Evolutionary conservation across 1,139 yeast species (phyloP), one percentile per base, ranked within the genome.

Genomic region (Komagataea norvegica): DNA sequence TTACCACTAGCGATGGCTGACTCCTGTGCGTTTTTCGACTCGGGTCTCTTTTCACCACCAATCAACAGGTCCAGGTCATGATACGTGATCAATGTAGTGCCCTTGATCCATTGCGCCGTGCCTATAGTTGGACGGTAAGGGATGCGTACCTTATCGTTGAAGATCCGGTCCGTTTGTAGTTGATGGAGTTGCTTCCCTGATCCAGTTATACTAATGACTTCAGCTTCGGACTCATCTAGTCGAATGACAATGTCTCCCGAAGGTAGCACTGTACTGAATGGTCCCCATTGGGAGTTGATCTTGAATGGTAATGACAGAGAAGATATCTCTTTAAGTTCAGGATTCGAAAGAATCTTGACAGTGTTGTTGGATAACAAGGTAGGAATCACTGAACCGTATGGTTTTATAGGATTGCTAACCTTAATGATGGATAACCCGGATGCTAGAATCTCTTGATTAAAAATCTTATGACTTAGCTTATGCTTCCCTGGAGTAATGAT

Each of bases 101-200:
- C 95, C 49, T 81, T 78, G 9, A 93, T 87, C 94, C 96, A 85
- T 60, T 82, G 93, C 38, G 86, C 67, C 0, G 94, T 77, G 36
- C 88, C 77, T 6, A 86, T 78, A 5, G 77, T 70, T 1, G 98
- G 98, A 33, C 97, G 70, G 18, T 78, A 76, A 1, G 96, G 95
- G 10, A 84, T 75, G 14, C 70, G 60, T 11, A 79, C 64, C 40
- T 72, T 73, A 17, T 73, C 77, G 47, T 80, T 77, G 59, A 79
- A 82, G 24, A 82, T 58, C 6, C 65, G 56, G 51, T 79, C 87
- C 1, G 61, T 52, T 8, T 59, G 54, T 14, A 34, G 20, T 27
- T 55, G 41, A 22, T 44, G 33, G 5, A 51, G 46, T 8, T 74
- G 68, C 36, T 51, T 37, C 36, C 64, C 52, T 25, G 57, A 40